phyloP scores from a whole-genome alignment of 2,329 filamentous ascomycete species.

The Arthroderma sp. region DNA sequence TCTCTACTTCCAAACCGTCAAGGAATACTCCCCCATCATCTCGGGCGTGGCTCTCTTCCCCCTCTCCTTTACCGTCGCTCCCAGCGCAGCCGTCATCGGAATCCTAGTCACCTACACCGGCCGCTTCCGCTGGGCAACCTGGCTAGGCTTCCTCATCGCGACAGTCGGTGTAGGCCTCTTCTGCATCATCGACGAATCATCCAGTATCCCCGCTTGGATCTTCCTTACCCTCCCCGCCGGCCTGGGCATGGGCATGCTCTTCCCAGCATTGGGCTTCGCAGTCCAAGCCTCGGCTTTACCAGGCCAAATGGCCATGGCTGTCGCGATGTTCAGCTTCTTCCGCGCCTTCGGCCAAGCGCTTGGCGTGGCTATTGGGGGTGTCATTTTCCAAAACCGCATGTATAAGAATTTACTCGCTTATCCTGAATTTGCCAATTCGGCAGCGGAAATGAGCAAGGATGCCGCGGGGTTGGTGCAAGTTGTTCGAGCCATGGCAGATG shows the following conservation, averaged over 20 bases:
- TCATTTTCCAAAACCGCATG: constrained; percentile 57
- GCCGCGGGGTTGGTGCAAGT: constrained; percentile 46
- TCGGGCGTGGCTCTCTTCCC: constrained; percentile 46
- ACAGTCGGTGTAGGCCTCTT: constrained; percentile 45
- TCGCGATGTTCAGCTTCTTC: constrained; percentile 55
- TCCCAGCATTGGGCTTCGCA: constrained; percentile 49
- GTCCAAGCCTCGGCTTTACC: constrained; percentile 49
- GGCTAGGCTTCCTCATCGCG: constrained; percentile 48
- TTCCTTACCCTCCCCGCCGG: constrained; percentile 49
- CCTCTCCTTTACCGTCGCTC: constrained; percentile 50
- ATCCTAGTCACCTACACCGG: constrained; percentile 40
- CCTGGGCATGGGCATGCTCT: constrained; percentile 50
- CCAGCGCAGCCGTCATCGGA: constrained; percentile 41
- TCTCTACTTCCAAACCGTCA: constrained; percentile 32
- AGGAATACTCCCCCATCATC: constrained; percentile 41
- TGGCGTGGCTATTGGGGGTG: constrained; percentile 54
- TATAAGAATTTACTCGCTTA: constrained; percentile 37
- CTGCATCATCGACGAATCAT: constrained; percentile 25
- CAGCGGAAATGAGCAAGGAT: constrained; percentile 41
- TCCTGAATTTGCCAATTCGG: constrained; percentile 36
- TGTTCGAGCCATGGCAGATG: constrained; percentile 41
- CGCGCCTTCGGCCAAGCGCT: constrained; percentile 52
- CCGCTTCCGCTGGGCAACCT: constrained; percentile 48
- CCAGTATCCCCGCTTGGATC: constrained; percentile 43
- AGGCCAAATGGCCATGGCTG: constrained; percentile 46